Percentiles rank a stretch among this genome's conserved stretches.
phyloP scores from a whole-genome alignment of 176 grass and related monocot genomes.

The Dactylis glomerata region DNA sequence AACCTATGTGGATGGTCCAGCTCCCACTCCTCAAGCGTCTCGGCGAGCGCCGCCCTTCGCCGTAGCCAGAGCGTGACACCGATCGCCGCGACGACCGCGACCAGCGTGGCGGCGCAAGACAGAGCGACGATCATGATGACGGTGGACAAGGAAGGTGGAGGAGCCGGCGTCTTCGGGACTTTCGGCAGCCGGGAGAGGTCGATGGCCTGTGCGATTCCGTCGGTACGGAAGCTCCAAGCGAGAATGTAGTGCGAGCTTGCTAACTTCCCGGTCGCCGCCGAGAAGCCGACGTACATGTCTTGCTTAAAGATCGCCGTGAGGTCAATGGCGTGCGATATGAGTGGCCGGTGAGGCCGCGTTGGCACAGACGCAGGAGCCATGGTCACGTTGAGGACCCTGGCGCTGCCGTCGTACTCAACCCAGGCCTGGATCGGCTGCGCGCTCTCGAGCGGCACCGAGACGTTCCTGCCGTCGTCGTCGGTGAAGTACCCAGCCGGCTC shows the following conservation, averaged over 20 bases:
- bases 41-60: slow-evolving; percentile 14
- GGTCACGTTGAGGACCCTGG: slow-evolving; percentile 37
- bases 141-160: slow-evolving; percentile 1
- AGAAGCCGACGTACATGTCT: slow-evolving; percentile 79
- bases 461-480: slow-evolving; percentile 24
- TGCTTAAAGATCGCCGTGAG: slow-evolving; percentile 20
- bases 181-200: slow-evolving; percentile 44
- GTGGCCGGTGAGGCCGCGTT: slow-evolving; percentile 30
- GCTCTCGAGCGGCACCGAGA: slow-evolving; percentile 34
- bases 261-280: slow-evolving; percentile 63
- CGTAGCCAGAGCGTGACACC: neutral
- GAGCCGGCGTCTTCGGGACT: slow-evolving; percentile 8
- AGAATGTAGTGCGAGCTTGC: slow-evolving; percentile 86
- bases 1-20: slow-evolving; percentile 43
- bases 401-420: slow-evolving; percentile 69
- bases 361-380: slow-evolving; percentile 25
- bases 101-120: slow-evolving; percentile 12
- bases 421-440: slow-evolving; percentile 52
- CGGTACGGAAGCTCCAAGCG: slow-evolving; percentile 66
- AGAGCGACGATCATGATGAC: slow-evolving; percentile 30
- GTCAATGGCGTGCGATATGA: slow-evolving; percentile 58
- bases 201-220: slow-evolving; percentile 30
- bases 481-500: slow-evolving; percentile 30
- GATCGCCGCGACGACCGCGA: neutral
- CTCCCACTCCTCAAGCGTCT: slow-evolving; percentile 53